Evolutionary conservation across 202 grass and related monocot genomes (phyloP), one percentile per base, ranked within the genome.

Genomic region (Dendrocalamus latiflorus): DNA sequence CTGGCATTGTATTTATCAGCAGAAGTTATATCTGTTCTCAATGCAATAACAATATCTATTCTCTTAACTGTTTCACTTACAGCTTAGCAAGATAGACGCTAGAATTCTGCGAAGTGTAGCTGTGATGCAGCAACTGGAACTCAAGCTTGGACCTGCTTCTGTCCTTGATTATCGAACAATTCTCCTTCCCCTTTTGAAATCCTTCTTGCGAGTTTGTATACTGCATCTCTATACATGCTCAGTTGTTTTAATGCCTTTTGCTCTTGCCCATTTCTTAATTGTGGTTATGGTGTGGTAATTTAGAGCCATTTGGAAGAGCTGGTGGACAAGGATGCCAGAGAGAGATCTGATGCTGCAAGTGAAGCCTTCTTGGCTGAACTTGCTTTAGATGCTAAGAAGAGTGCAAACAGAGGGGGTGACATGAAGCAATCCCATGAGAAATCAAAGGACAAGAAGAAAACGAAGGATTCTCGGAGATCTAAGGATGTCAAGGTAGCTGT

Each of bases 361-460:
- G 93, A 99, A 80, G 96, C 96, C 60, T 95, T 99, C 76, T 67
- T 99, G 17, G 93, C 96, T 75, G 96, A 99, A 87, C 91, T 99
- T 84, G 96, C 87, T 77, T 82, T 91, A 60, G 93, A 99, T 87
- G 93, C 87, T 75, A 87, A 93, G 81, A 99, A 94, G 81, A 97
- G 85, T 74, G 85, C 66, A 54, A 89, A 62, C 68, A 92, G 89
- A 90, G 87, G 80, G 56, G 75, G 58, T 77, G 94, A 93, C 56
- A 66, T 65, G 36, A 95, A 93, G 70, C 91, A 87, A 74, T 77
- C 74, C 48, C 71, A 91, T 78, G 95, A 95, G 37, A 98, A 95
- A 77, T 85, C 83, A 65, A 99, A 91, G 61, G 96, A 96, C 54
- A 96, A 91, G 91, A 99, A 89, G 78, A 99, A 95, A 75, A 74